phyloP scores from a whole-genome alignment of 805 yeast genomes.

The Saturnispora bothae region DNA sequence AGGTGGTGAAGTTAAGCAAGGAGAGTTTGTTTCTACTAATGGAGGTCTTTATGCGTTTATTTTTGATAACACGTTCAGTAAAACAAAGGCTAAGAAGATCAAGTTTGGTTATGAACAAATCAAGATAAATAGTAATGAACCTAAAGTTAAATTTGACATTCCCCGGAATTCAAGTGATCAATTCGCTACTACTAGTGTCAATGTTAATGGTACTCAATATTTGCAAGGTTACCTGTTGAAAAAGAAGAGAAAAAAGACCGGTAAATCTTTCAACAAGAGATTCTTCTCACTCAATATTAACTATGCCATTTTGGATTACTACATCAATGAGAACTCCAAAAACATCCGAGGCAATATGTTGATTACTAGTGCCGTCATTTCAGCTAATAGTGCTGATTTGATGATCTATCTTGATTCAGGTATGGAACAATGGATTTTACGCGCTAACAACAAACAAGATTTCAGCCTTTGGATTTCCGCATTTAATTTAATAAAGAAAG shows the following conservation, averaged over 20 bases:
- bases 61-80: constrained; percentile 86
- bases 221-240: constrained; percentile 73
- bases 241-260: constrained; percentile 62
- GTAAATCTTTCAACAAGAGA: constrained; percentile 79
- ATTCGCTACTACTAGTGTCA: constrained; percentile 23
- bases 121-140: neutral
- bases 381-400: constrained; percentile 57
- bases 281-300: constrained; percentile 76
- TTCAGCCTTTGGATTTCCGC: constrained; percentile 81
- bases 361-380: constrained; percentile 66
- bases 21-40: constrained; percentile 43
- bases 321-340: constrained; percentile 56
- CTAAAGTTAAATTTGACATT: constrained; percentile 21
- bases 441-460: constrained; percentile 52
- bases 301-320: constrained; percentile 76
- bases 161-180: constrained; percentile 14
- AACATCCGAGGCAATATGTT: constrained; percentile 89
- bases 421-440: constrained; percentile 85
- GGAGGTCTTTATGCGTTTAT: constrained; percentile 80
- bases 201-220: constrained; percentile 55
- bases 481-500: constrained; percentile 41
- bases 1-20: constrained; percentile 54
- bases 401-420: constrained; percentile 87
- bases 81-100: constrained; percentile 72
- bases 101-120: constrained; percentile 38